These are phyloP conservation scores for Tolypocladium inflatum DNA, from an alignment of 2,329 filamentous ascomycete species.

Conservation along the genomic window DNA sequence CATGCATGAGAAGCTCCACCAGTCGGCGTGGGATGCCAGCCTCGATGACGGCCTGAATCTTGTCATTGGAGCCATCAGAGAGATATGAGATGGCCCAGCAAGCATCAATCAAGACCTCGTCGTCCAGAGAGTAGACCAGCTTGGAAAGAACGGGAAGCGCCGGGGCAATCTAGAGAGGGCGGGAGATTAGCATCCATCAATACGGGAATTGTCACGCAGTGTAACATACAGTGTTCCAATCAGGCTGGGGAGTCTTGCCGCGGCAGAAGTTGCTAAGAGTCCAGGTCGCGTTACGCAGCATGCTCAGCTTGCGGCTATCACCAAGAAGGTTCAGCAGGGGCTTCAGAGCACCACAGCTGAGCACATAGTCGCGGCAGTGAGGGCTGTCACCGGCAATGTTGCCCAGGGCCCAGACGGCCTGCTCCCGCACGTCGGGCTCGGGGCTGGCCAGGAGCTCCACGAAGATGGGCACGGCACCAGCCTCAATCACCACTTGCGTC, in stretches of 20 bases:
- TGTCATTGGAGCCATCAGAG: slow-evolving; percentile 95
- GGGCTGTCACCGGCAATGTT: slow-evolving; percentile 99
- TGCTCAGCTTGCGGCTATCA: slow-evolving; percentile 97
- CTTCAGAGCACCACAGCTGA: slow-evolving; percentile 82
- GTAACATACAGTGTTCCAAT: slow-evolving; percentile 79
- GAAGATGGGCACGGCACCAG: slow-evolving; percentile 95
- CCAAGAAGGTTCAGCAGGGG: slow-evolving; percentile 83
- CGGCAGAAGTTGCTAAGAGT: slow-evolving; percentile 99
- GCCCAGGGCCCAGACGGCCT: slow-evolving; percentile 95
- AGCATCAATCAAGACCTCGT: slow-evolving; percentile 95
- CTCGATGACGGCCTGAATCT: slow-evolving; percentile 98
- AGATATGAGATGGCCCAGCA: slow-evolving; percentile 99
- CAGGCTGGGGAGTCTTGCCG: slow-evolving; percentile 97
- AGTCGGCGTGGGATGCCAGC: slow-evolving; percentile 93
- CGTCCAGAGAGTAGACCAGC: slow-evolving; percentile 95
- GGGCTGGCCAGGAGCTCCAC: slow-evolving; percentile 92
- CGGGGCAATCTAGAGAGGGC: slow-evolving; percentile 64
- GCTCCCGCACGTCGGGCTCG: slow-evolving; percentile 94
- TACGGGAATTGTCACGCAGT: background rate
- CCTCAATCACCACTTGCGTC: slow-evolving; percentile 98
- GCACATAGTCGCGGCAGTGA: slow-evolving; percentile 91
- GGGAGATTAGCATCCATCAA: slow-evolving; percentile 5
- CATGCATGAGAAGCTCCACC: slow-evolving; percentile 95
- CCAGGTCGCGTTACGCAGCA: slow-evolving; percentile 98
- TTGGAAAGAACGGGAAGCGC: slow-evolving; percentile 93